These are phyloP conservation scores for Fusarium austroafricanum DNA, from an alignment of 2,329 filamentous ascomycete genomes.

Conservation along the genomic window DNA sequence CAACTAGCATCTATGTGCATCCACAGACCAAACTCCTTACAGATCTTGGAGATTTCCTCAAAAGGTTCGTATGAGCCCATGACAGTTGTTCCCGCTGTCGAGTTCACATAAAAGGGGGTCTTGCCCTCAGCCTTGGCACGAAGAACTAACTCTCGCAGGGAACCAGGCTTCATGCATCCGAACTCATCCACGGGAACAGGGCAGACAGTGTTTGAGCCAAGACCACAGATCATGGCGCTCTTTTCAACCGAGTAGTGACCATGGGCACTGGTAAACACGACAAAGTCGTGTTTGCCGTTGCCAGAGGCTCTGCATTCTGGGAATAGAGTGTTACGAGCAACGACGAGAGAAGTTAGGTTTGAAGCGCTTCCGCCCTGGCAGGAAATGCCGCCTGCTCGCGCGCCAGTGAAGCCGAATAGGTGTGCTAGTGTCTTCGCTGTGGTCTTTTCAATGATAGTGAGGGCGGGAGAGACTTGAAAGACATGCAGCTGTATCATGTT, in stretches of 20 bases:
- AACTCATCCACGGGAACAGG: slow-evolving; percentile 76
- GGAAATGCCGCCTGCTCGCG: slow-evolving; percentile 77
- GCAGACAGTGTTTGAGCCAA: slow-evolving; percentile 81
- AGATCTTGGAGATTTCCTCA: slow-evolving; percentile 74
- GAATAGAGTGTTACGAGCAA: slow-evolving; percentile 88
- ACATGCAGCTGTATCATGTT: slow-evolving; percentile 68
- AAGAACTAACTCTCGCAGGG: slow-evolving; percentile 71
- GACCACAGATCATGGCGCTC: slow-evolving; percentile 88
- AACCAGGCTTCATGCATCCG: slow-evolving; percentile 77
- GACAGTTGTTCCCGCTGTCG: slow-evolving; percentile 94
- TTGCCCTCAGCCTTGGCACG: slow-evolving; percentile 73
- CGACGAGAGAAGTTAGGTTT: slow-evolving; percentile 85
- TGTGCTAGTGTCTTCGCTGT: slow-evolving; percentile 78
- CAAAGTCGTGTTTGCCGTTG: slow-evolving; percentile 73
- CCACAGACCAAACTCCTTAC: slow-evolving; percentile 81
- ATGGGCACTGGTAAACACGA: slow-evolving; percentile 88
- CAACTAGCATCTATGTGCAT: slow-evolving; percentile 93
- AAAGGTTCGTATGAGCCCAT: slow-evolving; percentile 90
- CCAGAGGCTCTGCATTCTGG: slow-evolving; percentile 81
- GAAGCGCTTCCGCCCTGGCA: slow-evolving; percentile 87
- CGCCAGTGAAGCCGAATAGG: slow-evolving; percentile 80
- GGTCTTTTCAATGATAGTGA: slow-evolving; percentile 88
- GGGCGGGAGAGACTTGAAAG: slow-evolving; percentile 90
- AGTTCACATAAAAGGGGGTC: slow-evolving; percentile 94
- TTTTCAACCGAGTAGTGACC: slow-evolving; percentile 97